Base-by-base conservation (phyloP, 1,284 basidiomycete species). In the Irpex sp. region DNA sequence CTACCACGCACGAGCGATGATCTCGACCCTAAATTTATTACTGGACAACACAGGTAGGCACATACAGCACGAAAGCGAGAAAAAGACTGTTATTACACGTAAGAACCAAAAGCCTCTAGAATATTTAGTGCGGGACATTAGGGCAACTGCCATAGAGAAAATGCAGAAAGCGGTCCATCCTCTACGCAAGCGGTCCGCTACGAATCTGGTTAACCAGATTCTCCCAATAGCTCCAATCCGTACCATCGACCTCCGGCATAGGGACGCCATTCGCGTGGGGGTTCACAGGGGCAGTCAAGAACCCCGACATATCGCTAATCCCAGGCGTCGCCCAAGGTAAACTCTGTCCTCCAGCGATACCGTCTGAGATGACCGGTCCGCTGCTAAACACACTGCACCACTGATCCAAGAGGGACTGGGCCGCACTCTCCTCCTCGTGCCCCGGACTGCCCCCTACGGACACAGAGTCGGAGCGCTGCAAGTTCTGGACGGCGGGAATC, bases 191-290 rank as follows among this genome's bases (percentile, higher is more conserved):
- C 51, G 81, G 81, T 31, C 77, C 83, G 55, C 83, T 82, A 64
- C 88, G 86, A 63, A 92, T 89, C 69, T 90, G 88, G 70, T 86
- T 89, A 13, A 93, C 88, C 65, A 93, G 74, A 37, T 84, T 86
- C 74, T 93, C 91, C 91, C 91, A 93, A 70, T 93, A 93, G 65
- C 79, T 86, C 84, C 88, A 91, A 74, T 93, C 91, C 34, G 85
- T 83, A 11, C 86, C 85, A 66, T 90, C 89, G 51, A 84, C 69
- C 11, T 80, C 82, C 58, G 78, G 75, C 59, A 85, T 71, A 71
- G 61, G 49, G 60, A 47, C 70, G 68, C 40, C 69, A 36, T 7
- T 66, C 55, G 4, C 70, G 69, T 51, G 66, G 63, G 5, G 68
- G 66, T 26, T 56, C 21, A 64, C 64, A 34, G 70, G 60, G 49